Evolutionary conservation across 306 rosid genomes (phyloP).

Genomic region (Glycyrrhiza uralensis): DNA sequence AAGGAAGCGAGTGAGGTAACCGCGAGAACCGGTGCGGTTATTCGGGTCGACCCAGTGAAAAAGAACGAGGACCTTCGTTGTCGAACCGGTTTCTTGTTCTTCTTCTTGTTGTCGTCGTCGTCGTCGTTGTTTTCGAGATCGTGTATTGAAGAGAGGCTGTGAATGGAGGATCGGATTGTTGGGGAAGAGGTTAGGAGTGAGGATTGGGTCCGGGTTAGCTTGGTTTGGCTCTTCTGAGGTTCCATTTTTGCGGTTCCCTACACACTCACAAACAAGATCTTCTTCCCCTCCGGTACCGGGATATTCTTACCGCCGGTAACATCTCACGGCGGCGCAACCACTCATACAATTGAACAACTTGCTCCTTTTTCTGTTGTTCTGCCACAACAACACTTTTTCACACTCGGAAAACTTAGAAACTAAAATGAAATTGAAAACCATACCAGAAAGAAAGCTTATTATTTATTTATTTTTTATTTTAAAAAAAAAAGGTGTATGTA

Average conservation of each 20-base stretch:
- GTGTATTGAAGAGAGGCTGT: slow-evolving; percentile 69
- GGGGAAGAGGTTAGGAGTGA: slow-evolving; percentile 85
- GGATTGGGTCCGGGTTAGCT: slow-evolving; percentile 84
- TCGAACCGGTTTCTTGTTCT: slow-evolving; percentile 33
- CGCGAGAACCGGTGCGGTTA: slow-evolving; percentile 31
- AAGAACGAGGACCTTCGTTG: not conserved
- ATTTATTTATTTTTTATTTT: not conserved
- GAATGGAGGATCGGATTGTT: slow-evolving; percentile 90
- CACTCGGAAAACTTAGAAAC: not conserved
- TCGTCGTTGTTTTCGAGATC: slow-evolving; percentile 46
- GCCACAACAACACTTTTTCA: not conserved
- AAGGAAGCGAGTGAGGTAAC: slow-evolving; percentile 37
- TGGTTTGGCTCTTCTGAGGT: slow-evolving; percentile 63
- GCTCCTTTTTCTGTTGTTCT: not conserved
- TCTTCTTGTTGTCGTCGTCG: slow-evolving; percentile 47
- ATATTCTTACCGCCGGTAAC: slow-evolving; percentile 52
- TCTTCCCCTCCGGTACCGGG: slow-evolving; percentile 44
- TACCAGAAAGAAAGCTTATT: no score
- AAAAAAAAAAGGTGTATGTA: no score
- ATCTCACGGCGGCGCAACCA: slow-evolving; percentile 41
- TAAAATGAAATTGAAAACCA: no score
- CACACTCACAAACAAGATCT: slow-evolving; percentile 22
- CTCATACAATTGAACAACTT: not conserved
- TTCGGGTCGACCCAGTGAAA: slow-evolving; percentile 44
- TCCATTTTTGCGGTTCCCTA: slow-evolving; percentile 51